phyloP scores from a whole-genome alignment of 1,284 basidiomycete species.

The Anthracocystis panici-leucophaei region DNA sequence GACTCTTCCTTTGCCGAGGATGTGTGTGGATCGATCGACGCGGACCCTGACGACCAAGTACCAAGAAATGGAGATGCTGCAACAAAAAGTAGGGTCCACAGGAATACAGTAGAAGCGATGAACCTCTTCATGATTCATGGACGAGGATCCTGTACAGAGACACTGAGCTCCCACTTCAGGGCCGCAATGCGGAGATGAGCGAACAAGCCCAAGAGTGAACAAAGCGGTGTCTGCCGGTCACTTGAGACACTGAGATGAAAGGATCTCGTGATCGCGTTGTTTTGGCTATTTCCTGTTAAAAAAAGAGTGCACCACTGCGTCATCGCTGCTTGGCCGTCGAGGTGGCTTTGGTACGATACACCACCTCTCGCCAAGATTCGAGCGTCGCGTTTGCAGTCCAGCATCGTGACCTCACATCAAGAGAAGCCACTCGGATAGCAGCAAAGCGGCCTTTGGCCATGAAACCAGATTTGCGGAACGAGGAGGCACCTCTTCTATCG shows the following conservation, averaged over 20 bases:
- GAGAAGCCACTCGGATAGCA: no score
- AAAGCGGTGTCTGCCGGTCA: not conserved
- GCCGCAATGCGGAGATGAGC: not conserved
- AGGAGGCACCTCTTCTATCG: no score
- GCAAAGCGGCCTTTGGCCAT: no score
- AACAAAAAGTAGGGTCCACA: not conserved
- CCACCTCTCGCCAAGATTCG: no score
- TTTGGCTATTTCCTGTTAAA: not conserved
- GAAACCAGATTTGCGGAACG: no score
- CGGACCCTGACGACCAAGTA: slow-evolving; percentile 16
- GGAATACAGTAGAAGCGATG: not conserved
- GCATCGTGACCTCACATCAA: no score
- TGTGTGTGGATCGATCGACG: slow-evolving; percentile 31
- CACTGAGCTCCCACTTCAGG: not conserved
- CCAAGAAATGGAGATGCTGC: slow-evolving; percentile 1
- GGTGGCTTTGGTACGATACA: no score
- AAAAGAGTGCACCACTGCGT: not conserved
- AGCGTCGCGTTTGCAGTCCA: no score
- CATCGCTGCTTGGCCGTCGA: not conserved
- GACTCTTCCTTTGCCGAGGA: slow-evolving; percentile 19
- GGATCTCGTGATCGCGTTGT: slow-evolving; percentile 14
- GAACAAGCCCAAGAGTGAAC: not conserved
- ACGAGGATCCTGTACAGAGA: not conserved
- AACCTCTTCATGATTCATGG: not conserved
- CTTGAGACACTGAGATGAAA: not conserved